Base-by-base conservation (phyloP, 345 rosid species). In the Pseudoturritis turrita region DNA sequence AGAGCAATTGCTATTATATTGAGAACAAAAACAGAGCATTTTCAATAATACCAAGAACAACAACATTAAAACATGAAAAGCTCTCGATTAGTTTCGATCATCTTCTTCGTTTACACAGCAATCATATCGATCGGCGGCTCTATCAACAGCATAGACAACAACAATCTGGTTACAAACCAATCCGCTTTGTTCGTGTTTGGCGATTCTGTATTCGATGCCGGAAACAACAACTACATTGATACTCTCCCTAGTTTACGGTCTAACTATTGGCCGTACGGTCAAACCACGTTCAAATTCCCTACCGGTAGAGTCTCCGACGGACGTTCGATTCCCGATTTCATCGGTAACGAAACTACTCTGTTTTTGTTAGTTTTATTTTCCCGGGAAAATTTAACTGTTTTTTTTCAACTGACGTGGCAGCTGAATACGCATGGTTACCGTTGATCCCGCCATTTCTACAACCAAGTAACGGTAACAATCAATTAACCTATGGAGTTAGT, bases 231-330 rank as follows among this genome's bases (percentile, higher is more conserved):
- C 63, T 76, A 72, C 10, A 76, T 79, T 69, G 50, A 73, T 26
- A 77, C 82, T 1, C 0, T 31, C n/a, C 19, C 25, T 29, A 66
- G 71, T 3, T 15, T 12, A 10, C 55, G 35, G 46, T 77, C 81
- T 11, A 71, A 83, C 31, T 70, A 29, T 8, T 19, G 31, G 64
- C 88, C 89, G 2, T 84, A 78, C 9, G 85, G 86, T 6, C 74
- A 64, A 33, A 80, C 78, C n/a, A 71, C 69, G 57, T 81, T 84
- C 70, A 66, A 69, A 2, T 40, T 33, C 3, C 79, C 88, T 2
- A 82, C 84, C 1, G 84, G 87, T 0, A 77, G 87, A 46, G 23
- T 76, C 29, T 79, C 82, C 2, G 76, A 83, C 14, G 88, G 86
- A 1, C 78, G 80, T 7, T 10, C 81, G 2, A 75, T 85, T 46